Base-by-base conservation (phyloP, 31 red algal species). In the Endocladia muricata region DNA sequence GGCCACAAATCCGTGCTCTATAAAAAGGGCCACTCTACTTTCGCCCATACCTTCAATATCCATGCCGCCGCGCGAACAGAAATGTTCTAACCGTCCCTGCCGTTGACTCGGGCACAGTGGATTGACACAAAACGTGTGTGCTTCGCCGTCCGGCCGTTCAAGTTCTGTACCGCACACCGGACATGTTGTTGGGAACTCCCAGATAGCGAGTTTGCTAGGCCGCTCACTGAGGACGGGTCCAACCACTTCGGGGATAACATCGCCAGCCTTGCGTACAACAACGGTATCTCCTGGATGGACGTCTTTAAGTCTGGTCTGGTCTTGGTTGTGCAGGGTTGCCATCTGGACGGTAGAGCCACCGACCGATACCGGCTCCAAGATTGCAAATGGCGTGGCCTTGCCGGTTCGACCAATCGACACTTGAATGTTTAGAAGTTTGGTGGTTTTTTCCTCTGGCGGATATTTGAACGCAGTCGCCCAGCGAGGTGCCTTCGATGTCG, bases 261-360 rank as follows among this genome's bases (percentile, higher is more conserved):
- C 84, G 17, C 84, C 84, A 19, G 61, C 65, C 1, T 54, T 37
- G 1, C 32, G 41, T 6, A 88, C 28, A 28, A 58, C 21, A 5
- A 88, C 84, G 39, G 54, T 57, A 28, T 79, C 84, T 33, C 84
- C 84, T 1, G 61, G 3, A 1, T 34, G 37, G 3, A 86, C 55
- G 39, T 82, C 82, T 40, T 85, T 49, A 21, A 48, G 70, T 6
- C 33, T 21, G 36, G 77, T 48, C 19, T 83, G 38, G 28, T 3
- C 77, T 3, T 49, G 42, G 33, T 88, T 88, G 61, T 88, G 77
- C 15, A 88, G 84, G 23, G 84, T 88, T 22, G 84, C 78, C 15
- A 38, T 55, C 1, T 31, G 0, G 0, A 88, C 70, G 1, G 84
- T 86, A 15, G 54, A 41, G 6, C 84, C 84, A 13, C 41, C 55